These are phyloP conservation scores for Choiromyces venosus DNA, from an alignment of 495 filamentous ascomycete genomes.

Conservation along the genomic window DNA sequence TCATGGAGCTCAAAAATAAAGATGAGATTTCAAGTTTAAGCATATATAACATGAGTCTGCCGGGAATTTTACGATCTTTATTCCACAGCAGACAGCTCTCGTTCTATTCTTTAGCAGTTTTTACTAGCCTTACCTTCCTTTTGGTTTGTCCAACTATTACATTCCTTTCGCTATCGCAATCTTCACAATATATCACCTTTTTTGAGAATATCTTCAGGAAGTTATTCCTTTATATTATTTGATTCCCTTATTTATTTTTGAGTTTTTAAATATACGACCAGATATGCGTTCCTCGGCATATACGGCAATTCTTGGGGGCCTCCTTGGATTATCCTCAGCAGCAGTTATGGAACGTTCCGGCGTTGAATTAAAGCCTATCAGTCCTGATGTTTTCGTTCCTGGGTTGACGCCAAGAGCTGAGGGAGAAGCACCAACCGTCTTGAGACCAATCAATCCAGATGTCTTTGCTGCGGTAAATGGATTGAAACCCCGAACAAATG, in stretches of 20 bases:
- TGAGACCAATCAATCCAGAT: slow-evolving; percentile 27
- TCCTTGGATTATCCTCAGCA: slow-evolving; percentile 15
- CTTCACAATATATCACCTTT: background rate
- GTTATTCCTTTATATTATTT: slow-evolving; percentile 13
- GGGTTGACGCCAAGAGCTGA: background rate
- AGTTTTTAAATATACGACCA: background rate
- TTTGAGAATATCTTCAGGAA: slow-evolving; percentile 26
- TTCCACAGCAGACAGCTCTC: background rate
- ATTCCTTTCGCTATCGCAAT: background rate
- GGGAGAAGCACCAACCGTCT: slow-evolving; percentile 4
- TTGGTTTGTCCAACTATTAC: background rate
- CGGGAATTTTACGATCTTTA: background rate
- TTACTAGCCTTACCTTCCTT: background rate
- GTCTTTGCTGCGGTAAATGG: slow-evolving; percentile 13
- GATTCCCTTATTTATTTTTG: background rate
- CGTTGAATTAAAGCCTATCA: background rate
- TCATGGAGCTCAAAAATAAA: background rate
- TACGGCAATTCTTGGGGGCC: slow-evolving; percentile 1
- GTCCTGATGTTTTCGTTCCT: background rate
- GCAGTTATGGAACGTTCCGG: slow-evolving; percentile 14
- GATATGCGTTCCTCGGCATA: slow-evolving; percentile 11
- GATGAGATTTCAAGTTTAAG: background rate
- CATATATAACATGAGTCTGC: background rate
- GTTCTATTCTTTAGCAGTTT: background rate
- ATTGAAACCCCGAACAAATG: slow-evolving; percentile 15